These are phyloP conservation scores for Aspergillus hancockii DNA, from an alignment of 495 filamentous ascomycete species.

Conservation along the genomic window DNA sequence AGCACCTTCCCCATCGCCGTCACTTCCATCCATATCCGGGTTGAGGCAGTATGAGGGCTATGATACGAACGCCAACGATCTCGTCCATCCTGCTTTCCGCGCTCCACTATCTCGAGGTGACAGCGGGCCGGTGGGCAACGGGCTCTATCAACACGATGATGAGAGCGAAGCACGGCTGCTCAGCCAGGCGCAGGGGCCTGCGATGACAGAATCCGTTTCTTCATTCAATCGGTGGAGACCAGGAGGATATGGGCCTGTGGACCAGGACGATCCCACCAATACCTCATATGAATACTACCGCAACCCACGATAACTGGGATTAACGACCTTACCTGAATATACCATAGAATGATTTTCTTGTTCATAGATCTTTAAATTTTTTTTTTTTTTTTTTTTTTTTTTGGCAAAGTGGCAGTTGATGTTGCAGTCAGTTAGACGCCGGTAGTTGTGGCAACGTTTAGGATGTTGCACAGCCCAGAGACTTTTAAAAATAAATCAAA, in stretches of 20 bases:
- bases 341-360: slow-evolving; percentile 2
- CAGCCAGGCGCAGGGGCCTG: slow-evolving; percentile 42
- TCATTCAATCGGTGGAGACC: slow-evolving; percentile 49
- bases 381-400: slow-evolving; percentile 12
- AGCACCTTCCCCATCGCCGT: slow-evolving; percentile 48
- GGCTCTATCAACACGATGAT: slow-evolving; percentile 38
- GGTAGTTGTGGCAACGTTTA: slow-evolving; percentile 3
- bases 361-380: too few species aligned
- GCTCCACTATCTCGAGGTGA: slow-evolving; percentile 31
- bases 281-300: slow-evolving; percentile 48
- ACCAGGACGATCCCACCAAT: slow-evolving; percentile 36
- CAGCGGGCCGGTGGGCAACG: slow-evolving; percentile 24
- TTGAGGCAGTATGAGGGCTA: slow-evolving; percentile 32
- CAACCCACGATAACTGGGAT: slow-evolving; percentile 18
- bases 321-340: slow-evolving; percentile 6
- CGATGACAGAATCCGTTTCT: slow-evolving; percentile 22
- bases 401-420: not conserved
- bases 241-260: slow-evolving; percentile 50
- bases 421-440: not conserved
- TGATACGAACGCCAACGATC: slow-evolving; percentile 24
- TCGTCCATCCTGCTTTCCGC: slow-evolving; percentile 42
- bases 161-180: slow-evolving; percentile 50
- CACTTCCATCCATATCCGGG: slow-evolving; percentile 30
- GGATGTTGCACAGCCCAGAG: slow-evolving; percentile 4
- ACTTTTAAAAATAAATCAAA: not conserved